Base-by-base conservation (phyloP, 495 filamentous ascomycete genomes). In the Penicillium soppii region DNA sequence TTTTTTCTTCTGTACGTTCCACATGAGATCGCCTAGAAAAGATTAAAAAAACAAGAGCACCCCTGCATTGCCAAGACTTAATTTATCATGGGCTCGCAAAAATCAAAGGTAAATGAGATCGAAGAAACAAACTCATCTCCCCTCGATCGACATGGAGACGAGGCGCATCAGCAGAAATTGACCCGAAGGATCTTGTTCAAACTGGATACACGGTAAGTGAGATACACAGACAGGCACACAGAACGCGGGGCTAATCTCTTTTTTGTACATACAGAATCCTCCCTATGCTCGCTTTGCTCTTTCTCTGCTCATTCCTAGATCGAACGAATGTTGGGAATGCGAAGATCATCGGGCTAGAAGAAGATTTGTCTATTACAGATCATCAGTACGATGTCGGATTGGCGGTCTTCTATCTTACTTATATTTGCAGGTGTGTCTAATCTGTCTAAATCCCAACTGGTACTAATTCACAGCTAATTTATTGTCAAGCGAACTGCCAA, bases 341-440 rank as follows among this genome's bases (percentile, higher is more conserved):
- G 2, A 80, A 82, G 29, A 85, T 86, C 33, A 72, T 83, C 50
- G 84, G 84, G 8, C 68, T 86, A 59, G 71, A 67, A 46, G 58
- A 65, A 3, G 81, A 84, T 29, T 58, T 86, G 27, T 47, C 78
- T 25, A 78, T 87, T 20, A 59, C 77, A 3, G 74, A 81, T 9
- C 72, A 82, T 50, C 80, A 91, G 58, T 91, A 90, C 63, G 85
- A 90, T 36, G 81, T 85, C 57, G 79, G 80, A 4, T 43, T 77
- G 48, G 52, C 65, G 1, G 67, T 77, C 0, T 82, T 74, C 57
- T 90, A 89, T 67, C 80, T 90, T 58, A 74, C 83, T 26, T 91
- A 90, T 62, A 69, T 86, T 27, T 66, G 60, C 59, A 72, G 70
- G 70, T 73, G 40, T 29, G 54, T 50, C 16, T 20, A 38, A 13